phyloP scores from a whole-genome alignment of 495 filamentous ascomycete genomes.

The Hyaloscypha variabilis region DNA sequence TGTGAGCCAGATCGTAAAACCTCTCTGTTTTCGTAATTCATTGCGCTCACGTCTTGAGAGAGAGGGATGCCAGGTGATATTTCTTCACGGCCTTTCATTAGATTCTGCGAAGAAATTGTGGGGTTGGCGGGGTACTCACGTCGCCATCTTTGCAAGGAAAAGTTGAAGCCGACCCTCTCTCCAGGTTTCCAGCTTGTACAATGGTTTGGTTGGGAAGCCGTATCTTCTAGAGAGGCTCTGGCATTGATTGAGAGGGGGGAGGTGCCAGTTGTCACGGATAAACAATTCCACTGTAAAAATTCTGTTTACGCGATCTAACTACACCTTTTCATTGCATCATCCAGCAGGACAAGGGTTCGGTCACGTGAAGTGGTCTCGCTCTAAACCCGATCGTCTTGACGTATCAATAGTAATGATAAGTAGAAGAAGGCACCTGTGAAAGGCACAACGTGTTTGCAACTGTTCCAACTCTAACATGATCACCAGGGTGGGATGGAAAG shows the following conservation, averaged over 20 bases:
- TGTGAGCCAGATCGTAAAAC: constrained; percentile 97
- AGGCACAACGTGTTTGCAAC: too few relatives aligned
- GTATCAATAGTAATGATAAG: too few relatives aligned
- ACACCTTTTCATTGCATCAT: background rate
- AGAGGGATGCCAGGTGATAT: constrained; percentile 97
- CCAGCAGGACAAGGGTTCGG: background rate
- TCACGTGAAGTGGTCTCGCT: background rate
- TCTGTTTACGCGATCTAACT: background rate
- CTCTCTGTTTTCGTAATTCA: constrained; percentile 75
- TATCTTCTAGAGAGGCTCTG: background rate
- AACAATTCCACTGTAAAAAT: background rate
- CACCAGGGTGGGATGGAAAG: too few relatives aligned
- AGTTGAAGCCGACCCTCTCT: background rate
- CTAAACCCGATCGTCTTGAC: too few relatives aligned
- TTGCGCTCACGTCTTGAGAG: constrained; percentile 86
- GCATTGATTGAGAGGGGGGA: background rate
- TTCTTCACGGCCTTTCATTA: constrained; percentile 56
- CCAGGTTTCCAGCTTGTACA: background rate
- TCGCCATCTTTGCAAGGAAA: constrained; percentile 32
- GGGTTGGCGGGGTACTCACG: constrained; percentile 35
- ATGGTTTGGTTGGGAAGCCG: background rate
- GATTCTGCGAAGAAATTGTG: constrained; percentile 18
- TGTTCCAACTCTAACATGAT: too few relatives aligned
- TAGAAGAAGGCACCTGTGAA: too few relatives aligned
- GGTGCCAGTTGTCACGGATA: background rate